Evolutionary conservation across 805 yeast species (phyloP), one percentile per base, ranked within the genome.

Genomic region (Saccharomycopsis fermentans): DNA sequence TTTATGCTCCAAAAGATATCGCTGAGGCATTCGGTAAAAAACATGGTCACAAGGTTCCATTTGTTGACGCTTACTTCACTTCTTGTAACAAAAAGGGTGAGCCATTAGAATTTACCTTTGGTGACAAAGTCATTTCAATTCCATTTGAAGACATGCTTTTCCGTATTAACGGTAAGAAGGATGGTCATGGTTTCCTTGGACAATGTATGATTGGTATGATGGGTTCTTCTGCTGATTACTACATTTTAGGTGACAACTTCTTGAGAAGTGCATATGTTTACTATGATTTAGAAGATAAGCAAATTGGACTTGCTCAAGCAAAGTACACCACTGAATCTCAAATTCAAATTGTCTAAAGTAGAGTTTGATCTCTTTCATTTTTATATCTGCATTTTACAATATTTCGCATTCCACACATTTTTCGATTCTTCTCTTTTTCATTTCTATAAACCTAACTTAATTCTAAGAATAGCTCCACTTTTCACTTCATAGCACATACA

Each of bases 171-270:
- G 58, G 54, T 27, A 34, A 55, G 61, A 9, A 63, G 65, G 11
- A 65, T 70, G 1, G 29, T 16, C 17, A 58, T 21, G 29, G 35
- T 9, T 57, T 55, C 54, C 37, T 53, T 21, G 63, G 67, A 4
- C 66, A 70, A 27, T 82, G 85, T 71, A 75, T 74, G 14, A 64
- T 81, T 48, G 82, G 80, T 14, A 62, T 81, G 8, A 62, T 71
- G 35, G 62, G 68, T 2, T 65, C 74, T 9, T 70, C 69, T 37
- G 71, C 70, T 57, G 72, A 71, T 37, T 62, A 70, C 5, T 69
- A 73, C 60, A 75, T 77, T 11, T 68, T 81, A 16, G 87, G 87
- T 57, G 85, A 81, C 66, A 70, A 77, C 11, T 78, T 83, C 69
- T 67, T 83, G 60, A 73, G 79, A 61, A 68, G 76, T 35, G 80